Evolutionary conservation across 306 rosid species (phyloP), one percentile per base, ranked within the genome.

Genomic region (Echinosophora koreensis): DNA sequence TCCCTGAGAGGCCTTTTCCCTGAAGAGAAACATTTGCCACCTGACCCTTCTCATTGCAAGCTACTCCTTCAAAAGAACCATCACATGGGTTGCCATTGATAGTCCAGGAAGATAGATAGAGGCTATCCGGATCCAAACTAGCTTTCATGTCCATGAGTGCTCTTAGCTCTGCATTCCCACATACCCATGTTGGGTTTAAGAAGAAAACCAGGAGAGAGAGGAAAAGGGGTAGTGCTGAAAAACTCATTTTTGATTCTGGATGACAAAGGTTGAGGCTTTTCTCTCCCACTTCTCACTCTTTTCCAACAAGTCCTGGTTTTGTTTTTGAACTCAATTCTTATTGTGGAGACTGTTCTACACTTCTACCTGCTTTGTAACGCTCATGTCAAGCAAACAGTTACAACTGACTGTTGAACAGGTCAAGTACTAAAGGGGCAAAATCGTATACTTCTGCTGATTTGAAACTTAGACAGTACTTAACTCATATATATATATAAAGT

Each of bases 1-100:
- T 87, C 51, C 97, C 97, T 27, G 77, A 79, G 46, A 92, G 90
- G 0, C 93, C 96, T 58, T 77, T 88, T 44, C 97, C 97, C 69
- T 92, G 97, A 67, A 92, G 35, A 12, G 93, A 87, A 66, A 92
- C 60, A 66, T 92, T 92, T 5, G 88, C 86, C 8, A 92, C 92
- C 14, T 86, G 88, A 77, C 91, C 92, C 76, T 61, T 77, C 66
- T 65, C 91, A 57, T 88, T 84, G 90, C 97, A 92, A 69, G 85
- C 92, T 5, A 92, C 78, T 8, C 97, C 97, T 14, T 86, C 91
- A 54, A 88, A 90, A 5, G 85, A 84, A 37, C 86, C 86, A 47
- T 22, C 87, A 74, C 97, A 92, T 3, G 86, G 92, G 77, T 86
- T 52, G 52, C 91, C 87, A 79, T 77, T 74, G 60, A 32, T 55